These are phyloP conservation scores for Claviceps pusilla DNA, from an alignment of 2,329 filamentous ascomycete genomes.

Conservation along the genomic window DNA sequence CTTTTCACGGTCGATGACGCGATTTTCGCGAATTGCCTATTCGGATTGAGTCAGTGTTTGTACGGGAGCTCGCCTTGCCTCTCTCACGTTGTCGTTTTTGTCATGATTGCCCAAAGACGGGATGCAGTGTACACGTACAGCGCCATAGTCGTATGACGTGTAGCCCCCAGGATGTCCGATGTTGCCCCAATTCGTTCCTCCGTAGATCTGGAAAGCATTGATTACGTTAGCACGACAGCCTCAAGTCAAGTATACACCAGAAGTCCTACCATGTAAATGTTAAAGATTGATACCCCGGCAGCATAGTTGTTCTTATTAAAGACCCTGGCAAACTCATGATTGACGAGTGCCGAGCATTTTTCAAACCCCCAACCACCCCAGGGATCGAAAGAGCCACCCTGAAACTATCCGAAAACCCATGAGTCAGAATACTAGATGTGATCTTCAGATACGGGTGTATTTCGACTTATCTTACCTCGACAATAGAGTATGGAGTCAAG, in stretches of 20 bases:
- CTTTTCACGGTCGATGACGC: conserved; percentile 55
- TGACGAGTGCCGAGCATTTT: conserved; percentile 49
- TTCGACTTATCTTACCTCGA: conserved; percentile 26
- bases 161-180: conserved; percentile 53
- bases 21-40: conserved; percentile 49
- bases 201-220: conserved; percentile 37
- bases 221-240: background rate
- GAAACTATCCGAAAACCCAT: conserved; percentile 30
- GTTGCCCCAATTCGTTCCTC: conserved; percentile 77
- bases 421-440: background rate
- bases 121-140: conserved; percentile 14
- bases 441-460: too few species aligned
- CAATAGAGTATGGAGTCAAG: conserved; percentile 48
- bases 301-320: conserved; percentile 66
- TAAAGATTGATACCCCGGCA: conserved; percentile 52
- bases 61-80: conserved; percentile 8
- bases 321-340: conserved; percentile 60
- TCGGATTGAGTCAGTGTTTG: background rate
- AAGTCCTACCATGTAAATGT: conserved; percentile 52
- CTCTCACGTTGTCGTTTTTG: background rate
- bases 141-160: conserved; percentile 41
- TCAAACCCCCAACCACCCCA: conserved; percentile 61
- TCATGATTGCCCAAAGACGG: conserved; percentile 6
- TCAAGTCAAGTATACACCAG: background rate
- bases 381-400: conserved; percentile 57